Evolutionary conservation across 495 filamentous ascomycete genomes (phyloP), one percentile per base, ranked within the genome.

Genomic region (Daldinia decipiens): DNA sequence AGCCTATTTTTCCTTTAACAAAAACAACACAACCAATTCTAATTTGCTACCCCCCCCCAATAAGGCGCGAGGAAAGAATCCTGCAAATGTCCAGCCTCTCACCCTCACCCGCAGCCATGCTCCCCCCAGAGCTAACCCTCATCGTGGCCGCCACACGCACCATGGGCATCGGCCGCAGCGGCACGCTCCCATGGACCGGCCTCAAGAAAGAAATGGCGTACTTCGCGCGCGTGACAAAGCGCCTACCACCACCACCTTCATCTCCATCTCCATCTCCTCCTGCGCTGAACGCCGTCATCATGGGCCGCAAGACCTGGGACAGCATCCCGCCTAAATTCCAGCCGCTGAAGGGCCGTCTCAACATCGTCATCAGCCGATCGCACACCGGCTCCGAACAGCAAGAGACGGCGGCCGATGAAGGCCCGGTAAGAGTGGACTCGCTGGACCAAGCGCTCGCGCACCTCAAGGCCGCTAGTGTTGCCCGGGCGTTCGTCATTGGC

Each of bases 271-370:
- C 56, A 2, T 34, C 12, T 24, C 13, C 55, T 17, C 24, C 68
- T n/a, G 68, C 72, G 27, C 47, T 78, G 17, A 99, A 98, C 75
- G 92, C 91, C 0, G 90, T 99, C 26, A 90, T 99, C 74, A 99
- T 99, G 95, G 95, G 95, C 54, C 92, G 95, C 69, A 97, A 95
- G 80, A 98, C 95, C 0, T 99, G 93, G 89, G 91, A 95, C 29
- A 91, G 87, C 50, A 93, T 99, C 4, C 95, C 95, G 2, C 73
- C 79, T 0, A 81, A 80, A 12, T 91, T 94, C 72, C 86, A 93
- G n/a, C 95, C 95, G 32, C 81, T 99, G 12, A 89, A 85, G 52
- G 92, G 87, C 26, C 79, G 95, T 27, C 78, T 91, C 5, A 98
- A 93, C 71, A 86, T 97, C 9, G 88, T 99, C 52, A 77, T 99